Evolutionary conservation across 2,329 filamentous ascomycete genomes (phyloP).

Genomic region (Macrophomina phaseolina): DNA sequence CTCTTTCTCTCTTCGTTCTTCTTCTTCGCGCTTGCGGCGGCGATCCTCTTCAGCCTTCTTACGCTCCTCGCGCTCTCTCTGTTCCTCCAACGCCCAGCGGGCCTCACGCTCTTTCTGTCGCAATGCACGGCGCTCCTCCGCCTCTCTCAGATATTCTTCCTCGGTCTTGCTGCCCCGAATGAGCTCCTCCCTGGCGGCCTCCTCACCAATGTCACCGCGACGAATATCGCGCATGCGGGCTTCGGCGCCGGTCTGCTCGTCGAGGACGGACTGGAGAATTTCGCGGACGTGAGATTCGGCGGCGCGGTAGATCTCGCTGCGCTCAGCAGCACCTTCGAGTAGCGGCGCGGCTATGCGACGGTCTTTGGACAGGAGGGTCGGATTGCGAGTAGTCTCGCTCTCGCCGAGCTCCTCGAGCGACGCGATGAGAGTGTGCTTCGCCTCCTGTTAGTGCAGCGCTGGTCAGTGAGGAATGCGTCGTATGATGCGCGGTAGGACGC

Average conservation of each 20-base stretch:
- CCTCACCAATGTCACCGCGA: conserved; percentile 70
- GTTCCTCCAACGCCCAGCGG: conserved; percentile 63
- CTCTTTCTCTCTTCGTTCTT: conserved; percentile 50
- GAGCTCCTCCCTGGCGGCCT: conserved; percentile 70
- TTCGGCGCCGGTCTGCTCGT: conserved; percentile 63
- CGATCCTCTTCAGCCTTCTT: conserved; percentile 57
- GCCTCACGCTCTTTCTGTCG: conserved; percentile 67
- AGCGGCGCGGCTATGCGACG: conserved; percentile 75
- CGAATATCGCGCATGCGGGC: conserved; percentile 72
- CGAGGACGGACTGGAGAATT: conserved; percentile 68
- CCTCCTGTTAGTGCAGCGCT: conserved; percentile 59
- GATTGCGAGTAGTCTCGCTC: conserved; percentile 76
- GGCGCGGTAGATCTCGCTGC: conserved; percentile 75
- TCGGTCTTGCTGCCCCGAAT: conserved; percentile 73
- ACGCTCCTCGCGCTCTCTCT: conserved; percentile 61
- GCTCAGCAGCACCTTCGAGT: conserved; percentile 78
- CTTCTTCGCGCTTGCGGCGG: conserved; percentile 55
- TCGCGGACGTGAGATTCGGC: conserved; percentile 71
- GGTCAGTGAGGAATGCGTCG: background rate
- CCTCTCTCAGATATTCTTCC: conserved; percentile 73
- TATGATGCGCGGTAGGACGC: conserved; percentile 38
- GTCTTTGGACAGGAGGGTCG: conserved; percentile 73
- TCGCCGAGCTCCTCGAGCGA: conserved; percentile 73
- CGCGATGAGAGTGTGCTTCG: conserved; percentile 69
- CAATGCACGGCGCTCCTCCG: conserved; percentile 63